Conservation (phyloP, 2,329 filamentous ascomycete genomes). For the Diplodia seriata region DNA sequence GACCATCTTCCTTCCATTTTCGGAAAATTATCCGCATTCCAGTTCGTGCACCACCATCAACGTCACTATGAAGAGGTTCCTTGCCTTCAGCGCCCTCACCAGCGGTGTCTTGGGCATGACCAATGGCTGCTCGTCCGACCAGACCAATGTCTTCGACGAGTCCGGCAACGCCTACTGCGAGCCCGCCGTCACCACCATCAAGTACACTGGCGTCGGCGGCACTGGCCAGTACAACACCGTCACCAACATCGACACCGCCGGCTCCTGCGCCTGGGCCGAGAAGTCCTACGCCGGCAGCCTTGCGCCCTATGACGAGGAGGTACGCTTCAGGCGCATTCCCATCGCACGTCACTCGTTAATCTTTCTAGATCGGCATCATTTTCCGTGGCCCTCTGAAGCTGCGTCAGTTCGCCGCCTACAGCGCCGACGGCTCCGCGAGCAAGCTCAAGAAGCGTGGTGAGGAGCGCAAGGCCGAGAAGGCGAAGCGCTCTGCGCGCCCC, state of each 20-base stretch:
- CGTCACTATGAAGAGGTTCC: slow-evolving; percentile 22
- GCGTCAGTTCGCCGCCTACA: slow-evolving; percentile 73
- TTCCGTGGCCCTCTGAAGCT: slow-evolving; percentile 73
- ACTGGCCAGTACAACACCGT: slow-evolving; percentile 70
- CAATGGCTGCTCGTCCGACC: slow-evolving; percentile 24
- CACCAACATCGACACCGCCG: slow-evolving; percentile 64
- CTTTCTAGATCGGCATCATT: slow-evolving; percentile 69
- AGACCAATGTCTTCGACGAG: slow-evolving; percentile 25
- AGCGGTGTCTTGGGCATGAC: slow-evolving; percentile 6
- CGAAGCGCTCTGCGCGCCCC: slow-evolving; percentile 38
- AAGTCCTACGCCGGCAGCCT: slow-evolving; percentile 66
- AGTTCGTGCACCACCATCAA: background rate
- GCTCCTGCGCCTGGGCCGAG: slow-evolving; percentile 61
- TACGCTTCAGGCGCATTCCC: slow-evolving; percentile 51
- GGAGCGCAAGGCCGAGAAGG: slow-evolving; percentile 42
- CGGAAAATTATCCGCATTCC: slow-evolving; percentile 17
- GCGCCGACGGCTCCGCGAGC: slow-evolving; percentile 49
- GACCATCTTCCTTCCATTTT: slow-evolving; percentile 14
- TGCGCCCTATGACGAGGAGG: slow-evolving; percentile 73
- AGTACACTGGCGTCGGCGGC: slow-evolving; percentile 68
- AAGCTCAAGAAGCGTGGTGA: slow-evolving; percentile 32
- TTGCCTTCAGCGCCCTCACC: slow-evolving; percentile 25
- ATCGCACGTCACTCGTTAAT: background rate
- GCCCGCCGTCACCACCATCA: slow-evolving; percentile 66
- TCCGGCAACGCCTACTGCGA: slow-evolving; percentile 69